Evolutionary conservation across 2,329 filamentous ascomycete genomes (phyloP).

Genomic region (Nothophoma quercina): DNA sequence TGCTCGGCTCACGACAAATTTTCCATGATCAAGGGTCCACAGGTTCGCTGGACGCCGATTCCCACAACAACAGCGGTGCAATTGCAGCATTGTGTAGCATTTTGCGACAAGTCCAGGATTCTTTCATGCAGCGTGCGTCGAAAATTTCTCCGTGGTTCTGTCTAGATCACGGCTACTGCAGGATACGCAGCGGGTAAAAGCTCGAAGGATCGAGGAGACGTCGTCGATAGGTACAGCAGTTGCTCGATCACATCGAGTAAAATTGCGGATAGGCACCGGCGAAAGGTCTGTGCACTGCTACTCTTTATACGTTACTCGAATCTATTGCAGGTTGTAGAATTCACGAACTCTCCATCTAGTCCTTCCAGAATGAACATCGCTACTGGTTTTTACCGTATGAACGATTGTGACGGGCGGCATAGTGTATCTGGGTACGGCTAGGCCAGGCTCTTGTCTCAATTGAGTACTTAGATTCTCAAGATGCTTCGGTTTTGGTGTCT

Average conservation of each 20-base stretch:
- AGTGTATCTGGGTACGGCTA: no score
- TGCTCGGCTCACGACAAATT: constrained; percentile 13
- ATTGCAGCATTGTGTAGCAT: background rate
- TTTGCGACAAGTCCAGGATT: background rate
- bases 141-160: constrained; percentile 1
- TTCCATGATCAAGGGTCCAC: constrained; percentile 19
- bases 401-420: no score
- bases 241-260: constrained; percentile 20
- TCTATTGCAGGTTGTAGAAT: no score
- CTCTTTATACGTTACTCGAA: background rate
- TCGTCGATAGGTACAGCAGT: constrained; percentile 2
- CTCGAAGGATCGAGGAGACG: background rate
- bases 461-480: no score
- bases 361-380: no score
- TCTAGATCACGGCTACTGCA: constrained; percentile 14
- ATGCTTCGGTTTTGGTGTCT: no score
- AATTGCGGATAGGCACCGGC: constrained; percentile 1
- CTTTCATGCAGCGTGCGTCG: background rate
- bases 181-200: background rate
- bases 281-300: background rate
- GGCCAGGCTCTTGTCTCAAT: no score
- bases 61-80: constrained; percentile 1
- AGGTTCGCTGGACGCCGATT: constrained; percentile 30
- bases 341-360: no score
- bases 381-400: no score